Evolutionary conservation across 2,329 filamentous ascomycete species (phyloP), one percentile per base, ranked within the genome.

Genomic region (Penicillium sp.): DNA sequence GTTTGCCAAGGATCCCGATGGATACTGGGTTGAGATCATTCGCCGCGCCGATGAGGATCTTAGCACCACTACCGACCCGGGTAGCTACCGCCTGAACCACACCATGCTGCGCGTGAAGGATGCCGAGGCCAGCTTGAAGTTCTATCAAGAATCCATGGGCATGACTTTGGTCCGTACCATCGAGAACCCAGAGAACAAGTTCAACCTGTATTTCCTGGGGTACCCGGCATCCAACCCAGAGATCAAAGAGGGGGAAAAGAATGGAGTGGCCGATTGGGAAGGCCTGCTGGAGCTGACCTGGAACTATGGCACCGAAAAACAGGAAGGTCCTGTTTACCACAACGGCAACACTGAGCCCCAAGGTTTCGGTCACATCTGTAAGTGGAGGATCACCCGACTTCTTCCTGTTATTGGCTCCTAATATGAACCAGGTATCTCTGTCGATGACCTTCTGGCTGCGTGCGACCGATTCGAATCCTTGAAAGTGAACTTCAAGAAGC

Each of bases 301-400:
- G 88, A 87, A 87, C 66, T 85, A 86, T 59, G 84, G 84, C 29
- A 79, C 77, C 0, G 93, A 97, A 77, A 94, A 93, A 70, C 68
- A 78, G 56, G 89, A 97, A 59, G 83, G 86, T 53, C 78, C 78
- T 60, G 94, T 96, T 70, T 99, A 99, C 71, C 93, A 99, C 75
- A 87, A 96, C 65, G 94, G 94, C 35, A 99, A 99, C 73, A 80
- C 86, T 39, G 80, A 96, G 71, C 93, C 93, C 0, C 91, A 97
- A 72, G 94, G 94, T 0, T 97, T 97, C 62, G 92, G 93, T 0
- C 92, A 97, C 68, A 91, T 97, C 58, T 95, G 91, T 88, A 74
- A 77, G 84, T 79, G 35, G 30, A 32, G 23, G n/a, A 47, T 32
- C 39, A 50, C 47, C 4, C 16, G 16, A 51, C 9, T 41, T 9